Percentiles rank a stretch among this genome's conserved stretches.
Evolutionary conservation across 495 filamentous ascomycete species (phyloP).

Genomic region (Hyaloscypha variabilis): DNA sequence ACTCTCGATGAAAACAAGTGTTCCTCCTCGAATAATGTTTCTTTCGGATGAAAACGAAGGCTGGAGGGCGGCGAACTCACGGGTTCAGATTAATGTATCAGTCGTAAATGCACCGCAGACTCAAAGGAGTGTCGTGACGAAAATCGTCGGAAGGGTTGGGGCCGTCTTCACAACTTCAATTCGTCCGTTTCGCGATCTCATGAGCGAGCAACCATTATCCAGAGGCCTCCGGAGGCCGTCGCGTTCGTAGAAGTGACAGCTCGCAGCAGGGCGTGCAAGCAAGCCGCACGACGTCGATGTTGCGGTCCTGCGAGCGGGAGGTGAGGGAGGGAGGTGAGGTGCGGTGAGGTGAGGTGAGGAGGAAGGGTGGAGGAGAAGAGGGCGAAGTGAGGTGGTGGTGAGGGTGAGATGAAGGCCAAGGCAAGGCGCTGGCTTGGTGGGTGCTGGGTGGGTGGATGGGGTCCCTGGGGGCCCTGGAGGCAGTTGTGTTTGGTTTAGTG

Average conservation of each 20-base stretch:
- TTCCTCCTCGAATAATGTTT: slow-evolving; percentile 14
- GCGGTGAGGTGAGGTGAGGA: slow-evolving; percentile 14
- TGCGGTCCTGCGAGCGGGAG: slow-evolving; percentile 5
- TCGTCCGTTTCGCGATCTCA: slow-evolving; percentile 22
- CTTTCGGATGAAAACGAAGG: not conserved
- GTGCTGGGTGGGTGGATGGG: not conserved
- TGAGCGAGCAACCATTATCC: slow-evolving; percentile 33
- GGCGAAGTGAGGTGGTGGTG: not conserved
- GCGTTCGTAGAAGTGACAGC: slow-evolving; percentile 16
- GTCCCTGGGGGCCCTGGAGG: not conserved
- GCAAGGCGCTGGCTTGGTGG: not conserved
- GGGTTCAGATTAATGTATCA: slow-evolving; percentile 29
- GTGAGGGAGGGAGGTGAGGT: slow-evolving; percentile 1
- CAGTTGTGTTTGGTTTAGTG: not conserved
- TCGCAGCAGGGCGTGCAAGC: slow-evolving; percentile 21
- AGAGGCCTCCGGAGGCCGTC: slow-evolving; percentile 35
- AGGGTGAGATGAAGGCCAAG: not conserved
- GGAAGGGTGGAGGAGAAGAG: not conserved
- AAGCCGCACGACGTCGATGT: slow-evolving; percentile 27
- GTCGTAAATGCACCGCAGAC: slow-evolving; percentile 25
- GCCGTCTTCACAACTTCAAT: slow-evolving; percentile 26
- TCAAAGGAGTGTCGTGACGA: slow-evolving; percentile 52
- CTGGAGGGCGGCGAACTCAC: slow-evolving; percentile 22
- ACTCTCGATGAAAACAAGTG: slow-evolving; percentile 23
- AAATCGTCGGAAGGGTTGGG: slow-evolving; percentile 30